phyloP scores from a whole-genome alignment of 805 yeast species.

The Wickerhamiella hasegawae region DNA sequence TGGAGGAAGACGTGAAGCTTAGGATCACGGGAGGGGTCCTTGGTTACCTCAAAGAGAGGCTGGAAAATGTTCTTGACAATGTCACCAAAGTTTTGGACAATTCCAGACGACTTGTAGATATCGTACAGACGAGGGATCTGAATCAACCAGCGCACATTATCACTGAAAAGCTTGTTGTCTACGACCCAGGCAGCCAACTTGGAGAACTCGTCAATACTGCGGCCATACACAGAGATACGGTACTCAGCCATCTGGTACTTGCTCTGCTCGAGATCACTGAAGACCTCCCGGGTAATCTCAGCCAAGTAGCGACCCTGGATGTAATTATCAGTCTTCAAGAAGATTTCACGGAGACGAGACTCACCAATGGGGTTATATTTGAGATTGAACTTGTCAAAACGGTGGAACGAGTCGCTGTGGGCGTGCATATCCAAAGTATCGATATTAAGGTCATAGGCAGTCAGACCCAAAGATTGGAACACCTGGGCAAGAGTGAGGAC shows the following conservation, averaged over 20 bases:
- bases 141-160: slow-evolving; percentile 91
- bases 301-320: slow-evolving; percentile 81
- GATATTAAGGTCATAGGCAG: slow-evolving; percentile 89
- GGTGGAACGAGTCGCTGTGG: slow-evolving; percentile 92
- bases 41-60: slow-evolving; percentile 82
- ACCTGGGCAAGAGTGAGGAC: slow-evolving; percentile 77
- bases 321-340: slow-evolving; percentile 86
- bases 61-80: slow-evolving; percentile 62
- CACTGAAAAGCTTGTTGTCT: slow-evolving; percentile 79
- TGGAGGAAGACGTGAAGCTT: slow-evolving; percentile 76
- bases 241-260: slow-evolving; percentile 97
- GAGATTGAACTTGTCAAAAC: slow-evolving; percentile 93
- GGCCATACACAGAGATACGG: slow-evolving; percentile 87
- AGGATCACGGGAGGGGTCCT: slow-evolving; percentile 77
- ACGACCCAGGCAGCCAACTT: slow-evolving; percentile 89
- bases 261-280: slow-evolving; percentile 84
- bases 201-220: slow-evolving; percentile 85
- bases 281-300: slow-evolving; percentile 83
- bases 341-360: slow-evolving; percentile 90
- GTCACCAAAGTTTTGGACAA: slow-evolving; percentile 58
- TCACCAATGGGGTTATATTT: slow-evolving; percentile 98
- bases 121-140: slow-evolving; percentile 93
- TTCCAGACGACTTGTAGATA: slow-evolving; percentile 61
- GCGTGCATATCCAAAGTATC: slow-evolving; percentile 99
- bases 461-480: slow-evolving; percentile 72